phyloP scores from a whole-genome alignment of 2,329 filamentous ascomycete genomes.

The Teratosphaeriaceae sp. region DNA sequence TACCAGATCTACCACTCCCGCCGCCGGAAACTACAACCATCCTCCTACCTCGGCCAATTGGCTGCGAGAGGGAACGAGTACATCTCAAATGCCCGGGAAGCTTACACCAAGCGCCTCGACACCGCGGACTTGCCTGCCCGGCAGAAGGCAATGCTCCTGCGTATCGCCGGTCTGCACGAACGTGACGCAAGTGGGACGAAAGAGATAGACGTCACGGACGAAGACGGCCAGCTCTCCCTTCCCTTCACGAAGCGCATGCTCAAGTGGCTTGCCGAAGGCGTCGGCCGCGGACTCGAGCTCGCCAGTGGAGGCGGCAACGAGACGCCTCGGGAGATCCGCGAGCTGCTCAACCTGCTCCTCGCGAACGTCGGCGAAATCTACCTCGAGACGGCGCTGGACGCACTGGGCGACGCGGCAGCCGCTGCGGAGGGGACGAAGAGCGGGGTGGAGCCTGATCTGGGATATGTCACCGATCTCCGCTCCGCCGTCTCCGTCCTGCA shows the following conservation, averaged over 20 bases:
- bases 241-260: conserved; percentile 96
- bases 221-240: conserved; percentile 76
- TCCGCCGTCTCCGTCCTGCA: conserved; percentile 83
- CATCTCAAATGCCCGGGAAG: conserved; percentile 79
- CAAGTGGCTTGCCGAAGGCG: conserved; percentile 92
- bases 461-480: conserved; percentile 71
- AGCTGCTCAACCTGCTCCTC: conserved; percentile 75
- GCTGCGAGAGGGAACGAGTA: conserved; percentile 86
- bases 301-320: conserved; percentile 65
- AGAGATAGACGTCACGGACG: conserved; percentile 84
- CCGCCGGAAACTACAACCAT: conserved; percentile 69
- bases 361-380: conserved; percentile 83
- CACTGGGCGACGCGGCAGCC: conserved; percentile 66
- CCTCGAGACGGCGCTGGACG: conserved; percentile 58
- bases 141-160: conserved; percentile 83
- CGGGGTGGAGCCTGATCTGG: conserved; percentile 79
- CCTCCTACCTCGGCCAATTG: conserved; percentile 75
- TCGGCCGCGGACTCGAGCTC: conserved; percentile 85
- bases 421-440: conserved; percentile 68
- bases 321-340: conserved; percentile 87
- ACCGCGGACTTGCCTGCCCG: conserved; percentile 81
- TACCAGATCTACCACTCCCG: conserved; percentile 92
- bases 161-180: conserved; percentile 75
- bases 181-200: conserved; percentile 52
- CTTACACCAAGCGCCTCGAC: conserved; percentile 82